Evolutionary conservation across 257 asterid genomes (phyloP).

Genomic region (Forsythia suspensa): DNA sequence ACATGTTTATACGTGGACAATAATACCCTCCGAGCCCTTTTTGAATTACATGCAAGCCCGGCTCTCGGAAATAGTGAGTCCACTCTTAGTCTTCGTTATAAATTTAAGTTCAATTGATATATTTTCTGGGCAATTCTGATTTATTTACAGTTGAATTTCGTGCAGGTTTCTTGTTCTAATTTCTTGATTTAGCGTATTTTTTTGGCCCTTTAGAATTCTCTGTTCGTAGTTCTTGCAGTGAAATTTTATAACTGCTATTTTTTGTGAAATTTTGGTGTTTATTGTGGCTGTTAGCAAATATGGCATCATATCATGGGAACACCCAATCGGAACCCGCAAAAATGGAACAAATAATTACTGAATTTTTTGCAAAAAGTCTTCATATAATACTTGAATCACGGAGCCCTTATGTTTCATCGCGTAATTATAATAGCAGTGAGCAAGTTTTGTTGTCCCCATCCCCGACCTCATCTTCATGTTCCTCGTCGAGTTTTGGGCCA

Average conservation of each 20-base stretch:
- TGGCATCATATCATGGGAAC: slow-evolving; percentile 70
- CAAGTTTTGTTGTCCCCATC: slow-evolving; percentile 60
- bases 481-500: slow-evolving; percentile 63
- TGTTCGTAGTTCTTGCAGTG: neutral
- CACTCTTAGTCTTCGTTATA: neutral
- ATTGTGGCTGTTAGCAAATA: slow-evolving; percentile 21
- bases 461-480: slow-evolving; percentile 65
- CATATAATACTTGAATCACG: slow-evolving; percentile 88
- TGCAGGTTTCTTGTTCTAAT: neutral
- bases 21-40: neutral
- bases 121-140: neutral
- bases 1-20: neutral
- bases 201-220: neutral
- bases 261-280: slow-evolving; percentile 10
- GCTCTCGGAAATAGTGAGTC: neutral
- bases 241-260: neutral
- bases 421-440: slow-evolving; percentile 74
- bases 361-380: slow-evolving; percentile 76
- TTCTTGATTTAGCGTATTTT: neutral
- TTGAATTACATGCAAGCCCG: neutral
- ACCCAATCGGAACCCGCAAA: slow-evolving; percentile 67
- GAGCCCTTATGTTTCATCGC: slow-evolving; percentile 76
- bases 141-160: neutral
- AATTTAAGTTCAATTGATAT: neutral
- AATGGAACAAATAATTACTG: slow-evolving; percentile 83